Evolutionary conservation across 2,329 filamentous ascomycete genomes (phyloP), one percentile per base, ranked within the genome.

Genomic region (Nothophaeocryptopus gaeumannii): DNA sequence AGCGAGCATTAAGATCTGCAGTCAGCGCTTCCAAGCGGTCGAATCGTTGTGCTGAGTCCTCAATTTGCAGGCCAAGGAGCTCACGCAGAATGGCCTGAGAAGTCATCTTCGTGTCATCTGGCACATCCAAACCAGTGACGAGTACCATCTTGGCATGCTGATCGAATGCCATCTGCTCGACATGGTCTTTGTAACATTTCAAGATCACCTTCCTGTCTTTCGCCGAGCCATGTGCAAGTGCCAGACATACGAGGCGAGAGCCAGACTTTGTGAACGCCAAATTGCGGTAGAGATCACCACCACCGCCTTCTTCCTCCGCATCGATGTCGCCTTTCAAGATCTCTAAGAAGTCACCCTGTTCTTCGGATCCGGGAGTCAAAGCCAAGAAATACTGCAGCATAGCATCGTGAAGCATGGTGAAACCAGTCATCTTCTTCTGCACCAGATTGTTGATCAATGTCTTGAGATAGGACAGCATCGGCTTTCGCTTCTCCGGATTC

Each of bases 401-500:
- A 42, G 93, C 93, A 64, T 97, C 93, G 70, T 99, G 95, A 14
- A 99, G 81, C 80, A 99, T 95, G 2, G 92, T 97, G 72, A 99
- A 97, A 8, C 89, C 92, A 1, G 89, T 95, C 73, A 93, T 85
- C 73, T 93, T 93, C 81, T 99, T 99, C 72, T 99, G 91, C 40
- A 97, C 81, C 36, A 99, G 80, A 55, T 86, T 83, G 71, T 96
- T 96, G 76, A 95, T 93, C 73, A 96, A 81, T 59, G 89, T 86
- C 58, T 85, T 80, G 47, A 97, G 77, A 65, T 88, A 87, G 67
- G 86, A 86, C 84, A 97, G 88, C 58, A 96, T 91, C 0, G 89
- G 83, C 11, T 81, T 82, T 54, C 89, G 82, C 78, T 97, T 97
- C 74, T 90, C 89, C 1, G 92, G 89, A 43, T 85, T 81, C 44